Conservation (phyloP, 257 asterid genomes). For the Rubia yunnanensis region DNA sequence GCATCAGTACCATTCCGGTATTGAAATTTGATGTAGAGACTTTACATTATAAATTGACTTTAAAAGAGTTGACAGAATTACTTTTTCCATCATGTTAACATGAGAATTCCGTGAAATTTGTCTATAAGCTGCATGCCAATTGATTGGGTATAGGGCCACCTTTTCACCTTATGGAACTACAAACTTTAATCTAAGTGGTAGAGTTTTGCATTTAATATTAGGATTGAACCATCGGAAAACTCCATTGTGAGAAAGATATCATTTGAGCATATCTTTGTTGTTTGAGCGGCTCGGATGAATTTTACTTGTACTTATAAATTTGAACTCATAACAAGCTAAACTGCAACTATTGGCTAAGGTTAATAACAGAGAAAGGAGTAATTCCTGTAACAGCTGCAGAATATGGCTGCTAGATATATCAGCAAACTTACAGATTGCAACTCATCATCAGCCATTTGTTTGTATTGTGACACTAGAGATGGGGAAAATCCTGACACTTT, state of each 20-base stretch:
- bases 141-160: not conserved
- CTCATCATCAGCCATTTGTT: conserved; percentile 1
- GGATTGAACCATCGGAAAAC: not conserved
- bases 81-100: not conserved
- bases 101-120: not conserved
- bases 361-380: not conserved
- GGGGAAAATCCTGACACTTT: not conserved
- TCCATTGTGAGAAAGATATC: not conserved
- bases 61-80: not conserved
- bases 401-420: not conserved
- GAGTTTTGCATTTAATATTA: not conserved
- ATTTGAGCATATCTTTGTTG: not conserved
- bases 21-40: not conserved
- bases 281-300: conserved; percentile 3
- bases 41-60: too few relatives aligned
- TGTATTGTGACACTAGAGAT: not conserved
- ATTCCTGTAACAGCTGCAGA: not conserved
- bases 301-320: not conserved
- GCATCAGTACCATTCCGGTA: not conserved
- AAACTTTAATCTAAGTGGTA: not conserved
- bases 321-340: not conserved
- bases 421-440: not conserved
- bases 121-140: not conserved
- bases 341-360: not conserved
- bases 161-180: not conserved